Evolutionary conservation across 768 basidiomycete species (phyloP).

Genomic region (Paxillus ammoniavirescens): DNA sequence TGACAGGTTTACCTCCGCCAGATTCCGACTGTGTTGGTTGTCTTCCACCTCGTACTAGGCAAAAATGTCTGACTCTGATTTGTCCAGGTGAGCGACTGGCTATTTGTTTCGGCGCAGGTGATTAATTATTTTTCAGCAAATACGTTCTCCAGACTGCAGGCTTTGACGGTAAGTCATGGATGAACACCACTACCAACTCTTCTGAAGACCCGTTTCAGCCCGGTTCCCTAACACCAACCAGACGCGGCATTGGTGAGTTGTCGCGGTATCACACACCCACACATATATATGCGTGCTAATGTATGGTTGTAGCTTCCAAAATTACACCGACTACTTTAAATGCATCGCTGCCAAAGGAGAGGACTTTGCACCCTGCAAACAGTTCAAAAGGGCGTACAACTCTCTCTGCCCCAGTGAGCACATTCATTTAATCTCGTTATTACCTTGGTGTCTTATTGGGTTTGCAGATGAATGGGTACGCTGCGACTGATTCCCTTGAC

Average conservation of each 20-base stretch:
- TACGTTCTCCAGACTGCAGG: constrained; percentile 91
- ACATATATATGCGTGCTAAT: not conserved
- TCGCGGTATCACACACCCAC: not conserved
- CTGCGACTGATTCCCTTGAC: not conserved
- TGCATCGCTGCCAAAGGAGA: constrained; percentile 97
- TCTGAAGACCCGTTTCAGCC: constrained; percentile 42
- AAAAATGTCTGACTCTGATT: constrained; percentile 62
- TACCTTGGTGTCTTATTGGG: constrained; percentile 8
- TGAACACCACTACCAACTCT: not conserved
- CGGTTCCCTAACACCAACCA: constrained; percentile 93
- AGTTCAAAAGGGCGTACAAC: constrained; percentile 95
- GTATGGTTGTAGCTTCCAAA: constrained; percentile 68
- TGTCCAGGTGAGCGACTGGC: constrained; percentile 47
- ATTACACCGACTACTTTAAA: constrained; percentile 99
- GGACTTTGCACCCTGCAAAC: constrained; percentile 97
- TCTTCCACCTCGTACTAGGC: constrained; percentile 41
- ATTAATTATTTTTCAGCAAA: constrained; percentile 51
- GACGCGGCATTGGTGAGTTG: constrained; percentile 87
- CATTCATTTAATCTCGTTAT: not conserved
- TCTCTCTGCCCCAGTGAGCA: constrained; percentile 95
- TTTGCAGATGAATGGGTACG: constrained; percentile 87
- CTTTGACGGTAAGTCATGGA: constrained; percentile 70
- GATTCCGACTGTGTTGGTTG: constrained; percentile 22
- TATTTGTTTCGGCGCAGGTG: constrained; percentile 1
- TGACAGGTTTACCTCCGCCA: constrained; percentile 12